Percentiles rank a stretch among this genome's conserved stretches.
These are phyloP conservation scores for Niveomyces coronatus DNA, from an alignment of 2,329 filamentous ascomycete species.

Conservation along the genomic window DNA sequence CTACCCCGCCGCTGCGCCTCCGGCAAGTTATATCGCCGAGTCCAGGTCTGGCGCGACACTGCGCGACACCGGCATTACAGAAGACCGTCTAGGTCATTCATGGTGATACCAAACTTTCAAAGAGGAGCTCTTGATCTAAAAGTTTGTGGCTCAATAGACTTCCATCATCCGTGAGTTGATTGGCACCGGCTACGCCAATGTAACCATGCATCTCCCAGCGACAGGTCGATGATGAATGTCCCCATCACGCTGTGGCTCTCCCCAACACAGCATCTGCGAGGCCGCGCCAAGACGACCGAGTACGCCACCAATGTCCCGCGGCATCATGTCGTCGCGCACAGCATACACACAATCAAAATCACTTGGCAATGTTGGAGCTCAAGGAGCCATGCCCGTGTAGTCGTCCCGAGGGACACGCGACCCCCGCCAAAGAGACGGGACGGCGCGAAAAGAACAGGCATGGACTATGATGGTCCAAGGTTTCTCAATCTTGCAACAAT, in stretches of 20 bases:
- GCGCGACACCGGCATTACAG: background rate
- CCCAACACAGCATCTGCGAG: no score
- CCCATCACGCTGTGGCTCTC: no score
- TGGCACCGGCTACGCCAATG: no score
- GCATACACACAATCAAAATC: background rate
- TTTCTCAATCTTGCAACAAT: conserved; percentile 34
- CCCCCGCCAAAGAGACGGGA: background rate
- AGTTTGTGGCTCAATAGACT: background rate
- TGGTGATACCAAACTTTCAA: no score
- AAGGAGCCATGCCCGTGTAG: conserved; percentile 41
- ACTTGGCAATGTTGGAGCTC: conserved; percentile 34
- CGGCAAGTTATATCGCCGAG: conserved; percentile 1
- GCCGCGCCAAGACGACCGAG: no score
- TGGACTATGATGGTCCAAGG: conserved; percentile 48
- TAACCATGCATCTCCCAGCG: no score
- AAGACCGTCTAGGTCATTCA: background rate
- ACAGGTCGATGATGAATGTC: no score
- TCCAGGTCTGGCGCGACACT: no score
- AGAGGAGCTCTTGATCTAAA: no score
- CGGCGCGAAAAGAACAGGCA: conserved; percentile 32
- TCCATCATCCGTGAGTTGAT: background rate
- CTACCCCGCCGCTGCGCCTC: background rate
- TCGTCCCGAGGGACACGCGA: conserved; percentile 12
- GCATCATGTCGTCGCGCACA: background rate
- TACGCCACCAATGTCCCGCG: no score